Evolutionary conservation across 352 stramenopile genomes (phyloP), one percentile per base, ranked within the genome.

Genomic region (Phytophthora fragariaefolia): DNA sequence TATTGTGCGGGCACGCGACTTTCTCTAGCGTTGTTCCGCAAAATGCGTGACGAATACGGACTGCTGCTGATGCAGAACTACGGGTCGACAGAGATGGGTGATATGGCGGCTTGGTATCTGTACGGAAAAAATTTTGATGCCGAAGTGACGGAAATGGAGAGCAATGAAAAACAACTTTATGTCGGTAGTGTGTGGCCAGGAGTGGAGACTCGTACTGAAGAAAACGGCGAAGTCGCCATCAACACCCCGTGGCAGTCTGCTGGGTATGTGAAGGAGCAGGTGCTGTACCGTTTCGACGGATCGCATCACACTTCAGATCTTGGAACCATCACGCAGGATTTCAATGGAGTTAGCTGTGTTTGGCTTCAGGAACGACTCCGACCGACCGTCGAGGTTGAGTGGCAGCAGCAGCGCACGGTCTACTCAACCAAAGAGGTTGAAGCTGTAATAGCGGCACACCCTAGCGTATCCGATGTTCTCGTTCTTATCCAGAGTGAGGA

Each of bases 21-120:
- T n/a, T 74, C 80, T 5, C 46, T 71, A 6, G 53, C 78, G 45
- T 66, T 96, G 18, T 90, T 92, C 47, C 32, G 71, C 28, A 77
- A 67, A 38, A 86, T 91, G 32, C 58, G 64, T 5, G 59, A 79
- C 30, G 63, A 88, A 15, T 95, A 79, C 47, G 86, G 85, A n/a
- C 63, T 95, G 20, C 46, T 57, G 15, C 30, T 96, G 49, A 87
- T 94, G 74, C 89, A 96, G 51, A 96, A 95, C 70, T 96, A 96
- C 52, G 89, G 89, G 1, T 91, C 89, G 27, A 96, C 85, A 22
- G 89, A 96, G 62, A 93, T 82, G 45, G 89, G 85, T 13, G 73
- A 90, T 56, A 96, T 95, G 47, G 83, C 87, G 0, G 83, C 83
- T 45, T 93, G 83, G 84, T 57, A 72, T 38, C 61, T 91, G 22